Evolutionary conservation across 2,329 filamentous ascomycete species (phyloP).

Genomic region (Neopestalotiopsis sp.): DNA sequence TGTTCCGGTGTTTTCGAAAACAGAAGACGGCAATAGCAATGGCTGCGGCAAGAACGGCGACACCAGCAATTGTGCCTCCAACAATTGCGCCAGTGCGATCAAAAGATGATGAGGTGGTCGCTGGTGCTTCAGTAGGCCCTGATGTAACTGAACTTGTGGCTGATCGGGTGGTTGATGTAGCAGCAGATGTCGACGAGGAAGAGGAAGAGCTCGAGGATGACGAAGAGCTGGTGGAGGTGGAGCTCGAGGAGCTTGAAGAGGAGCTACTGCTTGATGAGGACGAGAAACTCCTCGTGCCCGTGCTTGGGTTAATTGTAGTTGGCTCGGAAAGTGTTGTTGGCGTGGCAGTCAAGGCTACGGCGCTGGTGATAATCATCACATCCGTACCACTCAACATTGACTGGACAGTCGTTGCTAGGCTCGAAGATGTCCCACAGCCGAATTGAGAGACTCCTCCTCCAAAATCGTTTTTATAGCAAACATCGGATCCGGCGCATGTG

Average conservation of each 20-base stretch:
- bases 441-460: constrained; percentile 62
- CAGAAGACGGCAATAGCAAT: constrained; percentile 49
- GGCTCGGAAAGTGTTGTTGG: constrained; percentile 46
- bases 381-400: constrained; percentile 51
- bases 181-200: constrained; percentile 10
- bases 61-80: constrained; percentile 58
- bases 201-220: constrained; percentile 20
- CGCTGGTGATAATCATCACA: constrained; percentile 44
- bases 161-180: constrained; percentile 12
- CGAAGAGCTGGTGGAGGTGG: constrained; percentile 24
- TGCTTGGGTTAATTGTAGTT: constrained; percentile 44
- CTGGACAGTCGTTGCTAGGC: constrained; percentile 54
- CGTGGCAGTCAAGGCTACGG: constrained; percentile 46
- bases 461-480: constrained; percentile 62
- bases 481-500: constrained; percentile 55
- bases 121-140: constrained; percentile 12
- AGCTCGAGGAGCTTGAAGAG: constrained; percentile 23
- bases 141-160: constrained; percentile 18
- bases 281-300: constrained; percentile 28
- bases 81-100: constrained; percentile 56
- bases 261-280: constrained; percentile 25
- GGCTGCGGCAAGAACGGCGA: constrained; percentile 51
- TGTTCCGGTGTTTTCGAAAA: constrained; percentile 48
- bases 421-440: constrained; percentile 59
- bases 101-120: constrained; percentile 26